A percentile compares a stretch with the other conserved stretches of the same genome.
Conservation (phyloP, 2,329 filamentous ascomycete species). For the Ophiostoma sp. region DNA sequence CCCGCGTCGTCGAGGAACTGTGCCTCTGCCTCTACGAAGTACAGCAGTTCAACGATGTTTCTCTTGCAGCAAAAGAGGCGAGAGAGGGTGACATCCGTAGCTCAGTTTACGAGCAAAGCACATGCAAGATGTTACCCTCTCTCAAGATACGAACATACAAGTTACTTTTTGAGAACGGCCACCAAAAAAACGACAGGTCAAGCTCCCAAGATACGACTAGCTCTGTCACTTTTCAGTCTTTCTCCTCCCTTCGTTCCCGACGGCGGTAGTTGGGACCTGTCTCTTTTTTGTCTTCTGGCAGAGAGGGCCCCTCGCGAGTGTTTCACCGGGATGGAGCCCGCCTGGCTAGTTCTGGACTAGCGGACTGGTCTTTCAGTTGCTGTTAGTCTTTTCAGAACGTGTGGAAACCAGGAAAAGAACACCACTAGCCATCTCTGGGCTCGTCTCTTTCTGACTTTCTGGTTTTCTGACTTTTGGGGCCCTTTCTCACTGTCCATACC, state of each 20-base stretch:
- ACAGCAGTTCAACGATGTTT: not conserved
- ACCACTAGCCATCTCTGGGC: not conserved
- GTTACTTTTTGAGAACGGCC: not conserved
- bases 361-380: not conserved
- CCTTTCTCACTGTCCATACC: not conserved
- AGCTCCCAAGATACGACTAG: not conserved
- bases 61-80: not conserved
- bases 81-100: not conserved
- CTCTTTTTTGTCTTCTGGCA: not conserved
- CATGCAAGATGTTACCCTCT: too few species aligned
- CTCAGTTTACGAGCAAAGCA: too few species aligned
- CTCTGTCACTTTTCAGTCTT: not conserved
- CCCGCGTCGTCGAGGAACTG: not conserved
- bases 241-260: constrained; percentile 16
- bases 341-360: constrained; percentile 12
- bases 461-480: not conserved
- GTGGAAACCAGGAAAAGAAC: not conserved
- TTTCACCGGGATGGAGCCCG: constrained; percentile 28
- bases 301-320: constrained; percentile 17
- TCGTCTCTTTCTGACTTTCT: not conserved
- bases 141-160: not conserved
- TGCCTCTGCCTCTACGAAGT: not conserved
- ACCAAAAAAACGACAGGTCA: not conserved
- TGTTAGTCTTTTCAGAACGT: not conserved
- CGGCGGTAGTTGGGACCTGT: constrained; percentile 22